These are phyloP conservation scores for Blastocystis sp. DNA, from an alignment of 352 stramenopile genomes.

Conservation along the genomic window DNA sequence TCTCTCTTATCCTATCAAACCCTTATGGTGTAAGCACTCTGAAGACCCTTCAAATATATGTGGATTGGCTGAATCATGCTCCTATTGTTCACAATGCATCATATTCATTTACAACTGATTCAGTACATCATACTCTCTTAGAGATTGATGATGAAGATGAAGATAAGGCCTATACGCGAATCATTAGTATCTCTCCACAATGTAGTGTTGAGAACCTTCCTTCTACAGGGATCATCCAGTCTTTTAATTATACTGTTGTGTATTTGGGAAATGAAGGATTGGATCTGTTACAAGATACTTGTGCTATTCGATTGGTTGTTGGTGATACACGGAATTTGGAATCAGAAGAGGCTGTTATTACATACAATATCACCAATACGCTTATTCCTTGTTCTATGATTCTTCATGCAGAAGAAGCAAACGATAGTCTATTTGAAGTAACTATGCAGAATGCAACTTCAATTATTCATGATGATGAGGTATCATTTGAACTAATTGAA, in stretches of 20 bases:
- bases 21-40: background rate
- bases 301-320: background rate
- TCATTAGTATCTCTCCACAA: background rate
- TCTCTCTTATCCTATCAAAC: background rate
- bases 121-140: background rate
- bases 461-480: background rate
- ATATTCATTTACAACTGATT: background rate
- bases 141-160: constrained; percentile 17
- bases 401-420: background rate
- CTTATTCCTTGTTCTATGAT: background rate
- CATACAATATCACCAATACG: background rate
- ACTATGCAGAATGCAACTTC: background rate
- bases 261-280: background rate
- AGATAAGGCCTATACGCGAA: constrained; percentile 27
- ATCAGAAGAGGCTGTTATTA: background rate
- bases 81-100: background rate
- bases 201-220: background rate
- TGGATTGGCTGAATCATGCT: constrained; percentile 35
- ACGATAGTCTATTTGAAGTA: background rate
- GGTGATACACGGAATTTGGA: background rate
- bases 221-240: background rate
- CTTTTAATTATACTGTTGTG: background rate
- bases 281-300: background rate
- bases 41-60: constrained; percentile 17
- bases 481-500: background rate